These are phyloP conservation scores for Ascochyta fabae DNA, from an alignment of 2,329 filamentous ascomycete genomes.

Conservation along the genomic window DNA sequence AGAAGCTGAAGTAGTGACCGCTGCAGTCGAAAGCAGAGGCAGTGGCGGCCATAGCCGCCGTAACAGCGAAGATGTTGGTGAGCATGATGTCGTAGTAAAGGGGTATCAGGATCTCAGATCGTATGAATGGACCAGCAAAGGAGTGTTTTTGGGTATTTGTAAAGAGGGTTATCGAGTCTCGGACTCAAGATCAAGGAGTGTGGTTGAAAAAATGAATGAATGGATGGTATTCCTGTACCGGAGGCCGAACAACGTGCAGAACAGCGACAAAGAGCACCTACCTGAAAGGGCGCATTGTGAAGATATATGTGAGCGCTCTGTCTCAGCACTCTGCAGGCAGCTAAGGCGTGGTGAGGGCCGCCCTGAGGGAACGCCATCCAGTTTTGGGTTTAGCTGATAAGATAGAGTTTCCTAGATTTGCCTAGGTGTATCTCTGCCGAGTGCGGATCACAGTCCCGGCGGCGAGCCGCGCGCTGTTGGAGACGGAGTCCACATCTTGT, in stretches of 20 bases:
- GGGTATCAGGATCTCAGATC: constrained; percentile 13
- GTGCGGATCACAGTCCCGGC: constrained; percentile 24
- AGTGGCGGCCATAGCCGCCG: constrained; percentile 41
- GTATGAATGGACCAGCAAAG: constrained; percentile 24
- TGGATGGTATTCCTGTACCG: constrained; percentile 46
- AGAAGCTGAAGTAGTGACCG: constrained; percentile 50
- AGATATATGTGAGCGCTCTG: constrained; percentile 29
- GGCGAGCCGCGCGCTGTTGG: constrained; percentile 30
- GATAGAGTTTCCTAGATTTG: constrained; percentile 23
- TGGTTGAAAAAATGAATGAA: constrained; percentile 34
- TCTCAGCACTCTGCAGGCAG: constrained; percentile 26
- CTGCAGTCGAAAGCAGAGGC: constrained; percentile 43
- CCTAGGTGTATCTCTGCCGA: constrained; percentile 21
- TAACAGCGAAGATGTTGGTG: constrained; percentile 34
- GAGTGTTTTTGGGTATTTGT: constrained; percentile 25
- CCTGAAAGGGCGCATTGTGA: constrained; percentile 17
- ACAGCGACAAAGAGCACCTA: constrained; percentile 17
- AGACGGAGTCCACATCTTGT: constrained; percentile 20
- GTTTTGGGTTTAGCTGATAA: constrained; percentile 18
- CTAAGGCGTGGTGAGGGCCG: constrained; percentile 17
- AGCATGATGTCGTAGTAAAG: constrained; percentile 34
- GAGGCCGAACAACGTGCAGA: constrained; percentile 30
- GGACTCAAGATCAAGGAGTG: constrained; percentile 41
- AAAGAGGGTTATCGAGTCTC: constrained; percentile 44
- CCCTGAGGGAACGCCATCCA: constrained; percentile 20